Evolutionary conservation across 2,329 filamentous ascomycete genomes (phyloP).

Genomic region (Dactylellina sp.): DNA sequence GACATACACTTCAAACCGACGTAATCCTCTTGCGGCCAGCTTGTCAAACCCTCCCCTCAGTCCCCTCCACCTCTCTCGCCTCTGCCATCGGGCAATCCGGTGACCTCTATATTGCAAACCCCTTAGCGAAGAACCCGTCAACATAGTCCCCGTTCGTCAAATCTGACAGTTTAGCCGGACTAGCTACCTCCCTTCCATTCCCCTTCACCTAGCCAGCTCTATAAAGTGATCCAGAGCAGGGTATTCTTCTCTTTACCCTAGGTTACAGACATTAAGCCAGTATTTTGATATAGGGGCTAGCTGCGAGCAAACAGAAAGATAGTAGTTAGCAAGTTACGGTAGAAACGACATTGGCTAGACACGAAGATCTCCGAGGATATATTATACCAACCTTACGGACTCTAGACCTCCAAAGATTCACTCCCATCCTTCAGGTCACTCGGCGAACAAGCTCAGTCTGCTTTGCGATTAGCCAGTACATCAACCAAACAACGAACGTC

Average conservation of each 20-base stretch:
- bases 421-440: not conserved
- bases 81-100: slow-evolving; percentile 4
- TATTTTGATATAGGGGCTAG: slow-evolving; percentile 28
- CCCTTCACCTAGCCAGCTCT: slow-evolving; percentile 8
- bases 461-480: no score
- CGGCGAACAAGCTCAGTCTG: no score
- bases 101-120: slow-evolving; percentile 8
- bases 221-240: slow-evolving; percentile 11
- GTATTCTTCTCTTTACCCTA: slow-evolving; percentile 17
- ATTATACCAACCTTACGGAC: not conserved
- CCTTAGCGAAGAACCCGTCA: slow-evolving; percentile 2
- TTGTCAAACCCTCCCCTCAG: slow-evolving; percentile 7
- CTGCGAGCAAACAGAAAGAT: slow-evolving; percentile 7
- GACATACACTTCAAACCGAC: not conserved
- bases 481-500: no score
- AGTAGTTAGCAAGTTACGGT: not conserved
- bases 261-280: not conserved
- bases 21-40: slow-evolving; percentile 18
- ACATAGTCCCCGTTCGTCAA: not conserved
- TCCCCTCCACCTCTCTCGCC: not conserved
- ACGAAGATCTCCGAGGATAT: not conserved
- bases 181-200: slow-evolving; percentile 5
- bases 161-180: not conserved
- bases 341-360: not conserved
- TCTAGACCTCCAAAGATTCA: not conserved